phyloP scores from a whole-genome alignment of 1,284 basidiomycete genomes.

The Pseudozyma tsukubaensis region DNA sequence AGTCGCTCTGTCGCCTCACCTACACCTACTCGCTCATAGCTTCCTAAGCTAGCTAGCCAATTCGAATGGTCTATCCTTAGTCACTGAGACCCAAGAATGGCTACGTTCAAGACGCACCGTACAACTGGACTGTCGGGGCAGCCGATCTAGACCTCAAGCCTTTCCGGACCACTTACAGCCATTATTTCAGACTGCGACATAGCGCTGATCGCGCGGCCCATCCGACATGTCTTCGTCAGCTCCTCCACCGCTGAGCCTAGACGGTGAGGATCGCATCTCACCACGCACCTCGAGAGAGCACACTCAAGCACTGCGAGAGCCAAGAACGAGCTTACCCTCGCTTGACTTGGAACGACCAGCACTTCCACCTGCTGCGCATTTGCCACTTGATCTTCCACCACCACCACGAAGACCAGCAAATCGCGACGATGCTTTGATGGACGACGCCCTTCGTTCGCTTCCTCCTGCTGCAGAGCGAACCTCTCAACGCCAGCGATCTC shows the following conservation, averaged over 20 bases:
- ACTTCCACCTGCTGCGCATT: conserved; percentile 22
- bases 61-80: too few species aligned
- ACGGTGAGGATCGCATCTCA: not conserved
- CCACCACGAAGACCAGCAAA: conserved; percentile 36
- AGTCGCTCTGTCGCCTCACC: too few species aligned
- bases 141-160: too few species aligned
- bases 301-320: too few species aligned
- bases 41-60: too few species aligned
- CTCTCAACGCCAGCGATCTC: conserved; percentile 23
- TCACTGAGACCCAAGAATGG: too few species aligned
- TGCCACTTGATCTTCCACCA: conserved; percentile 29
- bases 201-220: not conserved
- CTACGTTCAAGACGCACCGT: too few species aligned
- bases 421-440: conserved; percentile 37
- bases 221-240: conserved; percentile 17
- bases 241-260: conserved; percentile 12
- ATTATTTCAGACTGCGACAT: too few species aligned
- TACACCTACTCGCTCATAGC: too few species aligned
- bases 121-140: too few species aligned
- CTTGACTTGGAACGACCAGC: conserved; percentile 6
- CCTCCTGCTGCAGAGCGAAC: conserved; percentile 39
- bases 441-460: conserved; percentile 49
- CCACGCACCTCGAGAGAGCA: conserved; percentile 1
- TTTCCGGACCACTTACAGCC: too few species aligned
- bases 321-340: not conserved